Base-by-base conservation (phyloP, 2,329 filamentous ascomycete genomes). In the Talaromyces sp. region DNA sequence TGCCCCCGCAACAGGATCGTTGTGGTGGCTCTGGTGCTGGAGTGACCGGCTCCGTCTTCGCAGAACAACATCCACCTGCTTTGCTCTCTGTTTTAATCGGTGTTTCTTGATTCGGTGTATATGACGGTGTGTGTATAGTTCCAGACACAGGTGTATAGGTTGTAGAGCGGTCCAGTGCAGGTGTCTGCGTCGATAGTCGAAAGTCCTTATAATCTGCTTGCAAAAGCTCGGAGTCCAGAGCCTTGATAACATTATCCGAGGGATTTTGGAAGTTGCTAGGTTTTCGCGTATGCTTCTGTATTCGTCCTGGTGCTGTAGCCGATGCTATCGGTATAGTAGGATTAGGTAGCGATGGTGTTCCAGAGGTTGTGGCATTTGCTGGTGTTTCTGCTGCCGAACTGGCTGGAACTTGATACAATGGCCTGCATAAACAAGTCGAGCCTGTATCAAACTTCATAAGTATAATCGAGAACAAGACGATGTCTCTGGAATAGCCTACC, bases 361-460 rank as follows among this genome's bases (percentile, higher is more conserved):
- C 58, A 49, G 70, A 43, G 45, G 70, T 60, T 8, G 68, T 63
- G 19, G 67, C 38, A 29, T 70, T 51, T 22, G 70, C 67, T 8
- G 68, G 64, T 43, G 72, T 47, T 7, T 75, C 73, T 54, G 69
- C 62, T 7, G 69, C 62, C 3, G 69, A 67, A 51, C 69, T 67
- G 22, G 69, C 68, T 11, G 75, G 75, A 2, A 80, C 76, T 65
- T 77, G 73, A 68, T 80, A 80, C 15, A 80, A 68, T 22, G 78
- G 78, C 61, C 78, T 72, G 67, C 78, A 80, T 45, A 80, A 63
- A 69, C 78, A 80, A 22, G 72, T 74, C 31, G 77, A 77, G 17
- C 77, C 78, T 80, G 56, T 5, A 3, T 34, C 17, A 65, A 29
- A 47, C 3, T 51, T 7, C 19, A 25, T 65, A 10, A 51, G 53